Percentiles rank a stretch among this genome's conserved stretches.
phyloP scores from a whole-genome alignment of 2,329 filamentous ascomycete species.

The Domatiomyces catenatus region DNA sequence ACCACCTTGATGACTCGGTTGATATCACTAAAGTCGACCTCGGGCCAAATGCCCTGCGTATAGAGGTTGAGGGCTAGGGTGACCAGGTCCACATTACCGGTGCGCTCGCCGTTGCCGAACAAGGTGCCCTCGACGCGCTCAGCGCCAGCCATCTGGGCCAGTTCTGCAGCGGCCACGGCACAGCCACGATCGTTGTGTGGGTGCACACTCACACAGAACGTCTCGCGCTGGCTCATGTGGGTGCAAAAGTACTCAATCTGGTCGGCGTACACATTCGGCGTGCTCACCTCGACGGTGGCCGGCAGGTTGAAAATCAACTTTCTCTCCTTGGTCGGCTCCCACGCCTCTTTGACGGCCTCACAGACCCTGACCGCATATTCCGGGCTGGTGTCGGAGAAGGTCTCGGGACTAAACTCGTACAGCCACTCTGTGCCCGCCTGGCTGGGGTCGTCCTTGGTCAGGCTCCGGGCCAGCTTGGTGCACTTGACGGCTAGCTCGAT shows the following conservation, averaged over 20 bases:
- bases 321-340: conserved; percentile 51
- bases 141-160: conserved; percentile 92
- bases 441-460: conserved; percentile 65
- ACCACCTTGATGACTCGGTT: conserved; percentile 73
- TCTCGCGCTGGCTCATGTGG: conserved; percentile 69
- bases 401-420: conserved; percentile 36
- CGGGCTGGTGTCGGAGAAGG: conserved; percentile 77
- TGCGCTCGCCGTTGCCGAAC: conserved; percentile 89
- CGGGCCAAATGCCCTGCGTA: conserved; percentile 73
- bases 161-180: conserved; percentile 73
- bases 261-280: conserved; percentile 90
- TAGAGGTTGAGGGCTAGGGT: conserved; percentile 88
- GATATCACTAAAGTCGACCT: conserved; percentile 84
- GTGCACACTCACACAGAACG: conserved; percentile 77
- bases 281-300: conserved; percentile 87
- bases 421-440: conserved; percentile 42
- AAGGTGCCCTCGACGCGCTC: conserved; percentile 88
- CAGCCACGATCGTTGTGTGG: conserved; percentile 91
- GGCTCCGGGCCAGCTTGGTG: conserved; percentile 68
- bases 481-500: conserved; percentile 71
- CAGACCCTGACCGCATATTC: conserved; percentile 75
- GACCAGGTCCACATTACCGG: conserved; percentile 88
- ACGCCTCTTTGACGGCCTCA: conserved; percentile 84
- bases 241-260: conserved; percentile 92
- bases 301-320: conserved; percentile 95